These are phyloP conservation scores for Alternaria alternata DNA, from an alignment of 2,329 filamentous ascomycete species.

Conservation along the genomic window DNA sequence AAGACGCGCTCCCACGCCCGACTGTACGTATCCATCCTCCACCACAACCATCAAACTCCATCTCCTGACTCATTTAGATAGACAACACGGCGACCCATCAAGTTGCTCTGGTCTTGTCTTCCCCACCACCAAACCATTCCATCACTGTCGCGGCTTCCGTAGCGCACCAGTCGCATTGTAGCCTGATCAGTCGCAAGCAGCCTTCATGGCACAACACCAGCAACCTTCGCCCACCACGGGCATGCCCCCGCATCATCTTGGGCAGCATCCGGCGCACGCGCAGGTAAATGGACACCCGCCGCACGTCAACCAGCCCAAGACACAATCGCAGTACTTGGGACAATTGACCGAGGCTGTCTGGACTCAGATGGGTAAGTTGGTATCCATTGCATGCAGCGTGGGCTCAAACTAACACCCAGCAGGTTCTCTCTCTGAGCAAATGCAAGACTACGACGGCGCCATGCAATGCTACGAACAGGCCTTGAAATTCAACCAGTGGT, in stretches of 20 bases:
- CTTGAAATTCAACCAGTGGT: constrained; percentile 85
- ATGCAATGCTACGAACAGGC: constrained; percentile 91
- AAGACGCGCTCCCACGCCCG: constrained; percentile 25
- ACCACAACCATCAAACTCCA: constrained; percentile 6
- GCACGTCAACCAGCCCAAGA: constrained; percentile 66
- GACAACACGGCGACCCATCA: constrained; percentile 1
- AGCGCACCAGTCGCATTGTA: constrained; percentile 22
- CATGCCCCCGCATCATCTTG: constrained; percentile 72
- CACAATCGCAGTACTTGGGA: constrained; percentile 76
- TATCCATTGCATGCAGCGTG: constrained; percentile 20
- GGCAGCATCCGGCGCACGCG: constrained; percentile 69
- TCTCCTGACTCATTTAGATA: constrained; percentile 4
- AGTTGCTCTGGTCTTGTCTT: constrained; percentile 8
- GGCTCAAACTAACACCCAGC: constrained; percentile 15
- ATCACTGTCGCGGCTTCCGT: constrained; percentile 20
- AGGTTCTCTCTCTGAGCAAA: constrained; percentile 87
- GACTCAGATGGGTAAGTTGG: constrained; percentile 83
- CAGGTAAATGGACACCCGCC: constrained; percentile 64
- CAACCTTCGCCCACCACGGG: constrained; percentile 81
- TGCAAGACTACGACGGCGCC: constrained; percentile 88
- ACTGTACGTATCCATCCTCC: constrained; percentile 8
- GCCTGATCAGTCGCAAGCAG: constrained; percentile 15
- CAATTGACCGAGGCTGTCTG: constrained; percentile 87
- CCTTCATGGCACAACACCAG: constrained; percentile 72
- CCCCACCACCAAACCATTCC: constrained; percentile 12